Evolutionary conservation across 306 rosid genomes (phyloP), one percentile per base, ranked within the genome.

Genomic region (Boehmeria nivea): DNA sequence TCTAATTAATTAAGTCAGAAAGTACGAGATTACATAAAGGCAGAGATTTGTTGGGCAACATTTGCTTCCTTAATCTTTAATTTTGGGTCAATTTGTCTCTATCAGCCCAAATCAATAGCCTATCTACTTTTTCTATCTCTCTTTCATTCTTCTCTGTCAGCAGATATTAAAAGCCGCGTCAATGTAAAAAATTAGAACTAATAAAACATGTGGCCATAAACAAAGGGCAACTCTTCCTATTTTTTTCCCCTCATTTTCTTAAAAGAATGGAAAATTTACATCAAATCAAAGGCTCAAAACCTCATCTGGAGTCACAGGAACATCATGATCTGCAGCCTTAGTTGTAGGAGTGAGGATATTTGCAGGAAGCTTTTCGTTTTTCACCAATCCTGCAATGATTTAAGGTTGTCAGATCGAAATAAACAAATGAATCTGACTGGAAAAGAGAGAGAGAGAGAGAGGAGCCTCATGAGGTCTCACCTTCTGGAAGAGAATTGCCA

Each of bases 281-380:
- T 44, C n/a, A 53, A 25, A 55, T 31, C 45, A 57, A 61, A 51
- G 24, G 18, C n/a, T 34, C 54, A 33, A 64, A 54, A 77, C 99
- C 96, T 91, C 99, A 54, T 82, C 95, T 23, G 95, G 94, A 56
- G 95, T 77, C 50, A 91, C 78, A 24, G 96, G 99, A 72, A 75
- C 86, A 23, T 91, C 99, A 63, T 87, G 99, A 75, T 81, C 88
- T 27, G 75, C 84, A 64, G 99, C 96, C 72, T 91, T 91, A 47
- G 99, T 87, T 53, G 99, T 91, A 50, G 96, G 99, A 37, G 99
- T 87, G 64, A 91, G 83, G 59, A 91, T 91, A 79, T 73, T 84
- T 54, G 73, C 43, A 36, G 83, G 65, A 64, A 91, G 82, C 80
- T 80, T 91, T 59, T 91, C 83, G 64, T 86, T 91, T 77, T 91